These are phyloP conservation scores for Saccharomyces uvarum DNA, from an alignment of 1,139 yeast genomes.

Conservation along the genomic window DNA sequence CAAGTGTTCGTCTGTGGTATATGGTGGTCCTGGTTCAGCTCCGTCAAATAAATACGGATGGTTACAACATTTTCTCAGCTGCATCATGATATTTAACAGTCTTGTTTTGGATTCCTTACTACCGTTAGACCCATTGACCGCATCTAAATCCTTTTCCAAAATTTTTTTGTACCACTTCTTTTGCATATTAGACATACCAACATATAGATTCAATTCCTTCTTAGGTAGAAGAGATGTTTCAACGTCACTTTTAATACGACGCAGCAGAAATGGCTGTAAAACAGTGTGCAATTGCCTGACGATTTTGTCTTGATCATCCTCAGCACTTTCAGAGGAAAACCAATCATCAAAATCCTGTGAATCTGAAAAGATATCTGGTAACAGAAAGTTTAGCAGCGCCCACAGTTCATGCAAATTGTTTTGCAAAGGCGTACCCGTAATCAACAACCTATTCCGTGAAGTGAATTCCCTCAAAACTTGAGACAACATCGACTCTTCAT, in stretches of 20 bases:
- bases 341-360: conserved; percentile 85
- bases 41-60: conserved; percentile 97
- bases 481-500: conserved; percentile 83
- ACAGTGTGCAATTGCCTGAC: conserved; percentile 82
- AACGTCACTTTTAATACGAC: conserved; percentile 89
- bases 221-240: conserved; percentile 87
- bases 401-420: conserved; percentile 91
- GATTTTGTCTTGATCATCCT: conserved; percentile 60
- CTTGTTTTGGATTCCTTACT: conserved; percentile 87
- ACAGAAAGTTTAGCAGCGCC: conserved; percentile 82
- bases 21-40: conserved; percentile 98
- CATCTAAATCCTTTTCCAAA: conserved; percentile 88
- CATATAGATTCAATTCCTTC: conserved; percentile 79
- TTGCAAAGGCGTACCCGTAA: conserved; percentile 94
- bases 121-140: conserved; percentile 88
- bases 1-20: conserved; percentile 90
- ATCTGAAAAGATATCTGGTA: conserved; percentile 93
- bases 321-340: conserved; percentile 50
- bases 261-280: conserved; percentile 74
- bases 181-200: conserved; percentile 95
- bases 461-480: conserved; percentile 83
- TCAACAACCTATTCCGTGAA: conserved; percentile 73
- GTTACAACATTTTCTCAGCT: conserved; percentile 89
- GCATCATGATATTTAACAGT: conserved; percentile 89
- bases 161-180: conserved; percentile 81